Evolutionary conservation across 768 basidiomycete species (phyloP), one percentile per base, ranked within the genome.

Genomic region (Tephrocybe rancida): DNA sequence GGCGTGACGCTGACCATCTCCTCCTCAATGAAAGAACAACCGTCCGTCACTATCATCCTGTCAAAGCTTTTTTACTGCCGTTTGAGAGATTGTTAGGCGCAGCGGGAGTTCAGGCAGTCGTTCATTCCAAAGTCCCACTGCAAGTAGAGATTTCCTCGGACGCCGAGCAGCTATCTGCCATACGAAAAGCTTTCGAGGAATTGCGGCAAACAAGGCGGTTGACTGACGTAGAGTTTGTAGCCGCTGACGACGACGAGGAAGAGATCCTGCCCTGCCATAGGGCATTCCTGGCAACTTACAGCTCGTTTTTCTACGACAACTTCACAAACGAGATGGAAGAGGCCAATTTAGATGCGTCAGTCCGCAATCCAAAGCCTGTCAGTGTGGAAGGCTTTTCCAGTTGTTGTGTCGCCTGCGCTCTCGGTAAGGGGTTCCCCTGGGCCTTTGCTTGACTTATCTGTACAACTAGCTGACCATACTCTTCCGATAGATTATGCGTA

Each of bases 1-100:
- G 77, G 75, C 66, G 69, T 27, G 61, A 62, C 5, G 75, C 74
- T 1, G 56, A 66, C n/a, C 61, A 74, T 26, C 66, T 83, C 34
- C 68, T 76, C 19, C 71, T 81, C 51, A 70, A 69, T 37, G 62
- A 65, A 14, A 56, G 49, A 18, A 62, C 64, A n/a, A 72, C 73
- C 41, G 61, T 64, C 7, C 42, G 19, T 21, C 64, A 58, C 22
- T 64, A 66, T 24, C 63, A 60, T 27, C 65, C 66, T 35, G 73
- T 76, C 26, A 66, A 68, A 14, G 21, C 54, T 1, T 78, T 75
- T 61, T 60, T 80, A 24, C 45, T 55, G 29, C 62, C 64, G 1
- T 79, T 68, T 50, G 55, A 64, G 32, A 55, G 55, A 2, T 58
- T 79, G 0, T 65, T 79, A 13, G 56, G 60, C 1, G 64, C 62